Percentiles rank a stretch among this genome's conserved stretches.
Evolutionary conservation across 192 early-diverging fungal species (phyloP).

Genomic region (Linnemannia hyalina): DNA sequence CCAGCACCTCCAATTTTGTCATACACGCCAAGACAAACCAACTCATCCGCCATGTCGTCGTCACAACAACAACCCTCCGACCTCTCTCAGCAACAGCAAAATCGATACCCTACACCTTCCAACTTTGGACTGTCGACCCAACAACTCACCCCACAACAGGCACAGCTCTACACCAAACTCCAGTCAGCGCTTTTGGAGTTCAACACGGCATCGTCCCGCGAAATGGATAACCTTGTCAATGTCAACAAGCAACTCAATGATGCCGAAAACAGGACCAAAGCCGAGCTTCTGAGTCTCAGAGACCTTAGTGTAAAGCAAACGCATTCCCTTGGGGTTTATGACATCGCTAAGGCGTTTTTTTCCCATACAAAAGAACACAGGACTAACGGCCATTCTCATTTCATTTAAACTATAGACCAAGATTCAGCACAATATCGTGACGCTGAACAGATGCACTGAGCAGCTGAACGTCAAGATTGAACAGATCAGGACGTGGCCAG

Average conservation of each 20-base stretch:
- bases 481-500: conserved; percentile 67
- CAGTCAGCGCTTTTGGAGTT: conserved; percentile 60
- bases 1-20: conserved; percentile 53
- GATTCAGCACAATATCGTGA: conserved; percentile 73
- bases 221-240: conserved; percentile 76
- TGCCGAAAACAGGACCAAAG: conserved; percentile 73
- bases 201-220: conserved; percentile 66
- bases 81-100: conserved; percentile 25
- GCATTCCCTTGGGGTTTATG: neutral
- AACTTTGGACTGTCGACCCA: conserved; percentile 36
- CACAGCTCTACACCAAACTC: conserved; percentile 74
- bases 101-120: conserved; percentile 33
- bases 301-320: conserved; percentile 46
- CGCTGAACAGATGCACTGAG: conserved; percentile 72
- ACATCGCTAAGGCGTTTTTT: neutral
- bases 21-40: conserved; percentile 28
- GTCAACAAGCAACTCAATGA: conserved; percentile 79
- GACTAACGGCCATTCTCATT: neutral
- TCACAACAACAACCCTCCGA: conserved; percentile 29
- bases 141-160: conserved; percentile 61
- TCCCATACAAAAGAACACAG: neutral
- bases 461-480: conserved; percentile 70
- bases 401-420: conserved; percentile 57
- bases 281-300: conserved; percentile 69
- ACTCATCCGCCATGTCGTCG: conserved; percentile 35